Base-by-base conservation (phyloP, 805 yeast species). In the Starmerella apis region DNA sequence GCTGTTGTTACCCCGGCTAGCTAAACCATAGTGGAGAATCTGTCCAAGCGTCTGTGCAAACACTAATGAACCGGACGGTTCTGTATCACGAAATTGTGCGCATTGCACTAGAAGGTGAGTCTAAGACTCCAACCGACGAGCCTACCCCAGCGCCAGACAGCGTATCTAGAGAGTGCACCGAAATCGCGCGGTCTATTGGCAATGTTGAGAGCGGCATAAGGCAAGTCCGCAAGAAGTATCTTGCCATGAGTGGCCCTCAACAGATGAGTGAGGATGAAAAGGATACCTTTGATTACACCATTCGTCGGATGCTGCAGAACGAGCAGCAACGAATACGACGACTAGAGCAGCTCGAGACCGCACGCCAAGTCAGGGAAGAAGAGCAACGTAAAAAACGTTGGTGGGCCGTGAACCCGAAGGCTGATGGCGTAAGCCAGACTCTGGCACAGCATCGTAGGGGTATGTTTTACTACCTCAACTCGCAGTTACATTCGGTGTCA, bases 261-360 rank as follows among this genome's bases (percentile, higher is more conserved):
- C 55, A 53, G 32, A 49, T 69, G 53, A 61, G 66, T 10, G 69
- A 67, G 24, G 53, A 60, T 18, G 68, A 69, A 41, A 54, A 65
- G 22, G 70, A 68, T 55, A 69, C 66, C 28, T 62, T 68, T 24
- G 72, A 69, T 55, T 65, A 64, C 50, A 68, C 65, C 35, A 63
- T 68, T 23, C 58, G 65, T n/a, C 50, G 59, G 32, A 59, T 67
- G 37, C 47, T 69, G 19, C 70, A 68, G 54, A 55, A 56, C 22
- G 67, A 66, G 49, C 59, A 62, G 53, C 54, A 52, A 16, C 51
- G 61, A 23, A 53, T 62, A 25, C 52, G 59, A 35, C 33, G 50
- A 18, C 56, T 58, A 24, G 61, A 59, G 49, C 48, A 43, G 37
- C 42, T 31, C 22, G 57, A 57, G 42, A 16, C 36, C 42, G 37